Conservation (phyloP, 2,329 filamentous ascomycete genomes). For the Aspergillus alliaceus region DNA sequence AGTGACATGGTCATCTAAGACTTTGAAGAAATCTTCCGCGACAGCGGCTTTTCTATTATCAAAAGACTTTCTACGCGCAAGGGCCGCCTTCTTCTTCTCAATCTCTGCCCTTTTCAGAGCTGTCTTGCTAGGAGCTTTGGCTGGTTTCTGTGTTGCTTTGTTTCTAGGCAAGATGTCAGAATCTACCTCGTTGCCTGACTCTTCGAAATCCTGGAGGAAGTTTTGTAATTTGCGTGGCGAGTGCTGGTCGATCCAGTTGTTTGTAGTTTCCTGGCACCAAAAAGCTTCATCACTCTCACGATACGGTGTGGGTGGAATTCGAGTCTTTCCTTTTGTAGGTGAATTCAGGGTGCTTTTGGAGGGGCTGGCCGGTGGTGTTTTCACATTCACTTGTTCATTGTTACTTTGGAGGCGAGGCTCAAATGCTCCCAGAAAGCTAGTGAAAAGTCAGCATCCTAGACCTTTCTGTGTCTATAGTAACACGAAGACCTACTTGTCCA, state of each 20-base stretch:
- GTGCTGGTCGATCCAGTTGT: slow-evolving; percentile 56
- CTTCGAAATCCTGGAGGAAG: slow-evolving; percentile 33
- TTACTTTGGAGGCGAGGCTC: slow-evolving; percentile 12
- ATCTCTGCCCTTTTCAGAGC: slow-evolving; percentile 40
- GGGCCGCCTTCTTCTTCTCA: slow-evolving; percentile 36
- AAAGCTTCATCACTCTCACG: slow-evolving; percentile 54
- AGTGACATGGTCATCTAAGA: slow-evolving; percentile 56
- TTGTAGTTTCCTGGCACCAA: slow-evolving; percentile 53
- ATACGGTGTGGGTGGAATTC: slow-evolving; percentile 52
- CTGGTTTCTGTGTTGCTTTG: slow-evolving; percentile 4
- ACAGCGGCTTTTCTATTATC: slow-evolving; percentile 54
- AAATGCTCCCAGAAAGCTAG: slow-evolving; percentile 6
- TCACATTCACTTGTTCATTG: slow-evolving; percentile 12
- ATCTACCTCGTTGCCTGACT: slow-evolving; percentile 38
- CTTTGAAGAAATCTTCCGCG: slow-evolving; percentile 55
- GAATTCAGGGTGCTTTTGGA: slow-evolving; percentile 45
- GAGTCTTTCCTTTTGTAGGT: slow-evolving; percentile 46
- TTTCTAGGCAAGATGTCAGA: slow-evolving; percentile 15
- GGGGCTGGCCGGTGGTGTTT: slow-evolving; percentile 47
- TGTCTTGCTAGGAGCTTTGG: slow-evolving; percentile 35
- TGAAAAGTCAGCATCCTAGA: slow-evolving; percentile 10
- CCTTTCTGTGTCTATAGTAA: too few relatives aligned
- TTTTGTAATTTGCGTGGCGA: slow-evolving; percentile 49
- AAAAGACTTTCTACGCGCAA: slow-evolving; percentile 51
- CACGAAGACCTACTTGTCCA: slow-evolving; percentile 17